A percentile compares a stretch with the other conserved stretches of the same genome.
phyloP scores from a whole-genome alignment of 805 yeast species.

The Kodamaea hsintzibuensis region DNA sequence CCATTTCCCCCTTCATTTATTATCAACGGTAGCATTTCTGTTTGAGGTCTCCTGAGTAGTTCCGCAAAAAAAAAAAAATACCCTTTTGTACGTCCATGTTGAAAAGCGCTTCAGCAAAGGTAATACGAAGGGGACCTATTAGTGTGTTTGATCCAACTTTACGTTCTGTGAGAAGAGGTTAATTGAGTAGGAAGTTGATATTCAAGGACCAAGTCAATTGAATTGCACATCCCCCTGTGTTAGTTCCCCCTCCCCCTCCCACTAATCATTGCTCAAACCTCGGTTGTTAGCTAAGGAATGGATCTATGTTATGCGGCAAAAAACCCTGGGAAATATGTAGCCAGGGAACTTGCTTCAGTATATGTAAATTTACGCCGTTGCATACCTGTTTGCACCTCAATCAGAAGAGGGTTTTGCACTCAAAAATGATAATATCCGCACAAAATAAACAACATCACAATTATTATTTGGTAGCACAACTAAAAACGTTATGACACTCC shows the following conservation, averaged over 20 bases:
- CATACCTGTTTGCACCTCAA: not conserved
- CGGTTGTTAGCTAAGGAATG: not conserved
- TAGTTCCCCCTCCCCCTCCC: no score
- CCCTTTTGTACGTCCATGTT: no score
- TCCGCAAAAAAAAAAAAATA: not conserved
- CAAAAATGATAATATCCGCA: not conserved
- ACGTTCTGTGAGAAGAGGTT: no score
- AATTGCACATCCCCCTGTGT: no score
- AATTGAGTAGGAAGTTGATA: no score
- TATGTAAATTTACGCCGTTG: not conserved
- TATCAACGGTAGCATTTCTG: not conserved
- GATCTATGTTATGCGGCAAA: slow-evolving; percentile 2
- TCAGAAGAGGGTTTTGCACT: not conserved
- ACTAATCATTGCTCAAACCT: not conserved
- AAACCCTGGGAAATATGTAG: slow-evolving; percentile 1
- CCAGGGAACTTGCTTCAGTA: slow-evolving; percentile 2
- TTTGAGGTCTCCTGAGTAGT: not conserved
- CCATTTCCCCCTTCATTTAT: not conserved
- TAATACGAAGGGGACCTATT: no score
- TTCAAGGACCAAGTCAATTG: no score
- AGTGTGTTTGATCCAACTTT: no score
- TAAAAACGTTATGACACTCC: not conserved
- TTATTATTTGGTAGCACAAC: not conserved
- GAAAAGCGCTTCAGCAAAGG: not conserved
- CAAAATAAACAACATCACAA: not conserved